These are phyloP conservation scores for Plantago ovata DNA, from an alignment of 257 asterid genomes.

Conservation along the genomic window DNA sequence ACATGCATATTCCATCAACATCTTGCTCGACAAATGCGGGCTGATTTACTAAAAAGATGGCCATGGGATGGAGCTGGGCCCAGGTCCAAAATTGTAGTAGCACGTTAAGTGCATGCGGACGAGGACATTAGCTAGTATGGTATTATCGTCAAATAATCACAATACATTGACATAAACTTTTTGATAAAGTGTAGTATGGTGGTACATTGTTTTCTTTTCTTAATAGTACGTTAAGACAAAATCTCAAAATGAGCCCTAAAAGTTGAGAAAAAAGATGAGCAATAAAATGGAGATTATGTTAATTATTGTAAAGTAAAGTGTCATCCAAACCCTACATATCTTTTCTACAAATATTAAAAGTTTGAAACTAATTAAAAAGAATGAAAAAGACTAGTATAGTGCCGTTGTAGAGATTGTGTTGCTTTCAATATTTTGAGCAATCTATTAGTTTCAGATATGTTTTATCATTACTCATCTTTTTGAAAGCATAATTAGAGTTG, in stretches of 20 bases:
- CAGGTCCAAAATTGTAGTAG: too few species aligned
- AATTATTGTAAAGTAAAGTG: constrained; percentile 7
- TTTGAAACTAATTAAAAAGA: too few species aligned
- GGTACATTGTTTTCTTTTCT: constrained; percentile 10
- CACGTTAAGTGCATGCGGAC: too few species aligned
- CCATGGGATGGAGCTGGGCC: too few species aligned
- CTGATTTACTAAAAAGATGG: too few species aligned
- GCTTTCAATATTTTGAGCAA: not conserved
- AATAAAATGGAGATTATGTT: constrained; percentile 13
- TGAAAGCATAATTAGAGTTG: too few species aligned
- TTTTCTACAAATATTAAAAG: not conserved
- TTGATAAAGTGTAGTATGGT: constrained; percentile 5
- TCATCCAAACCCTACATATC: not conserved
- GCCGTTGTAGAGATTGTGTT: not conserved
- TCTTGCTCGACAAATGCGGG: too few species aligned
- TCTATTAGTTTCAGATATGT: not conserved
- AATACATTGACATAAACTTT: not conserved
- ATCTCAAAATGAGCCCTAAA: constrained; percentile 14
- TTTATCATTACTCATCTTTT: too few species aligned
- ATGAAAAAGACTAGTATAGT: not conserved
- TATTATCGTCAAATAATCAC: too few species aligned
- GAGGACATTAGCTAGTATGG: too few species aligned
- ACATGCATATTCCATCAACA: too few species aligned
- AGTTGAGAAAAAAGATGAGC: constrained; percentile 2
- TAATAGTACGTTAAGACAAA: constrained; percentile 25